These are phyloP conservation scores for Mrakia frigida DNA, from an alignment of 768 basidiomycete species.

Conservation along the genomic window DNA sequence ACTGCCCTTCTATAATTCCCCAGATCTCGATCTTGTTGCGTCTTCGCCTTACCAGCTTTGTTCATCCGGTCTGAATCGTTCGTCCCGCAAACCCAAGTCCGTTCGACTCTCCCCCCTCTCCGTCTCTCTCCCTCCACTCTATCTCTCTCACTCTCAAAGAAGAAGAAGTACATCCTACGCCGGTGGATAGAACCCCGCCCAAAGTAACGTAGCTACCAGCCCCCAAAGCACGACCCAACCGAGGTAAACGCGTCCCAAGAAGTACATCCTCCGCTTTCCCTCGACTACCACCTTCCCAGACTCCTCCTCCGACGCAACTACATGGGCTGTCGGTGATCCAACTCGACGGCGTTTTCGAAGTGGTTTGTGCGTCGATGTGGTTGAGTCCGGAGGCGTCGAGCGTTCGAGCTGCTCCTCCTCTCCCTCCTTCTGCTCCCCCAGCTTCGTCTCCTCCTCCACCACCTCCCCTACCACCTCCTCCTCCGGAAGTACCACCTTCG, in stretches of 20 bases:
- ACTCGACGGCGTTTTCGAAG: too few relatives aligned
- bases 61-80: too few relatives aligned
- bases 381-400: not conserved
- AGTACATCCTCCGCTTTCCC: slow-evolving; percentile 25
- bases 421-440: not conserved
- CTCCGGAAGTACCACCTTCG: slow-evolving; percentile 30
- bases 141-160: too few relatives aligned
- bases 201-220: slow-evolving; percentile 61
- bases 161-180: slow-evolving; percentile 50
- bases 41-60: too few relatives aligned
- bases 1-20: too few relatives aligned
- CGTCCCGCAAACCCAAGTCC: too few relatives aligned
- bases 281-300: not conserved
- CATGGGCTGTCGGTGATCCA: too few relatives aligned
- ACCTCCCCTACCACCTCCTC: not conserved
- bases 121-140: too few relatives aligned
- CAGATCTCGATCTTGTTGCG: too few relatives aligned
- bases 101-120: too few relatives aligned
- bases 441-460: not conserved
- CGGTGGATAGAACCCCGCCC: slow-evolving; percentile 85
- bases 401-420: not conserved
- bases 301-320: not conserved
- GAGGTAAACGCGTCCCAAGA: slow-evolving; percentile 60
- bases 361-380: too few relatives aligned
- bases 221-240: slow-evolving; percentile 78